phyloP scores from a whole-genome alignment of 2,329 filamentous ascomycete species.

The Nakataea oryzae region DNA sequence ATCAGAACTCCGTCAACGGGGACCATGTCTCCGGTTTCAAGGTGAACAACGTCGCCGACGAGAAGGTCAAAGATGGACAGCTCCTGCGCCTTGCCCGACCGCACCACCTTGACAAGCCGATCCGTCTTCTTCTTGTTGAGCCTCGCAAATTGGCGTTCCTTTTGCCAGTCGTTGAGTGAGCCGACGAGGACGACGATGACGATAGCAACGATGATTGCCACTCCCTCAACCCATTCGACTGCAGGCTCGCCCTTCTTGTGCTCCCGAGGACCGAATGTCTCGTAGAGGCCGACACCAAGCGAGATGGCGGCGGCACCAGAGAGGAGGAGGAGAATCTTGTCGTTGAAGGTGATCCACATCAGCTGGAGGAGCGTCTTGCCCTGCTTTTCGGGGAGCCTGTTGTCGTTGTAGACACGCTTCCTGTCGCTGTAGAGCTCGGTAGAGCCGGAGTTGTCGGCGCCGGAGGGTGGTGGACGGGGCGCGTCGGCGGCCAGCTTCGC shows the following conservation, averaged over 20 bases:
- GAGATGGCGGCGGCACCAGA: conserved; percentile 63
- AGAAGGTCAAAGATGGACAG: conserved; percentile 54
- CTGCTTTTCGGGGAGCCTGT: conserved; percentile 63
- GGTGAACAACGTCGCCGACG: conserved; percentile 55
- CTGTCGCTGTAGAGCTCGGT: conserved; percentile 44
- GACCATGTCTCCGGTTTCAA: conserved; percentile 57
- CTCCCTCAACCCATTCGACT: conserved; percentile 73
- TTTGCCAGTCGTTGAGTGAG: conserved; percentile 51
- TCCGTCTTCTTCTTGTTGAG: conserved; percentile 42
- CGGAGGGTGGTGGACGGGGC: conserved; percentile 8
- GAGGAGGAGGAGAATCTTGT: conserved; percentile 67
- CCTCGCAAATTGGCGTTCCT: neutral
- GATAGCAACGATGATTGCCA: conserved; percentile 65
- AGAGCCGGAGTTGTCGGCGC: too few species aligned
- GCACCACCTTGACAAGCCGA: conserved; percentile 49
- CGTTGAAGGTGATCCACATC: conserved; percentile 77
- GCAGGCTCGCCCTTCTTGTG: conserved; percentile 40
- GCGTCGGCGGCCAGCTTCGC: conserved; percentile 16
- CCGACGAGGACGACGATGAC: conserved; percentile 50
- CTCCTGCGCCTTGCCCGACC: conserved; percentile 49
- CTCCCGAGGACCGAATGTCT: conserved; percentile 50
- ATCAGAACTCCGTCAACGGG: conserved; percentile 59
- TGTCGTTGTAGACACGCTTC: conserved; percentile 61
- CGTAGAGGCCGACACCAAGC: conserved; percentile 64
- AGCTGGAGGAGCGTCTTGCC: conserved; percentile 62